Evolutionary conservation across 192 early-diverging fungal species (phyloP).

Genomic region (Umbelopsis sp.): DNA sequence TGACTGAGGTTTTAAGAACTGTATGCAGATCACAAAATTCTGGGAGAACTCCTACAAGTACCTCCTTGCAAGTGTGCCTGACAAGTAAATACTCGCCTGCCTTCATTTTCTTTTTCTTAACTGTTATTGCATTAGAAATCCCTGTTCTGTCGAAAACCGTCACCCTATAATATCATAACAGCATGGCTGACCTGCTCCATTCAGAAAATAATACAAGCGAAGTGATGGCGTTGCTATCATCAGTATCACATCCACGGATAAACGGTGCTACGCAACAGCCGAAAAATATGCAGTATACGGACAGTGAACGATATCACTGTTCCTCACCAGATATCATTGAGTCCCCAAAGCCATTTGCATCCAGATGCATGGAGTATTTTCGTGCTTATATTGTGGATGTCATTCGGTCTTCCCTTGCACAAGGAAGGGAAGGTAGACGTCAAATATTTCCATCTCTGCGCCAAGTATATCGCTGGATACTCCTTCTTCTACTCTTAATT

Average conservation of each 20-base stretch:
- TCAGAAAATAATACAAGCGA: background rate
- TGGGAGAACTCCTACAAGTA: background rate
- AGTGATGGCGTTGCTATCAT: background rate
- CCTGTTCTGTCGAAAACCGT: no score
- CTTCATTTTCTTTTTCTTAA: background rate
- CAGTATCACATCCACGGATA: background rate
- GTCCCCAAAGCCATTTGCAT: background rate
- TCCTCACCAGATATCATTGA: background rate
- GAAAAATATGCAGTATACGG: background rate
- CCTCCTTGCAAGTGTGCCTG: background rate
- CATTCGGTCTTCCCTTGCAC: background rate
- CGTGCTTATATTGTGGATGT: conserved; percentile 1
- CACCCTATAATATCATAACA: background rate
- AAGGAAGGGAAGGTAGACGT: background rate
- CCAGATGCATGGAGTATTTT: conserved; percentile 8
- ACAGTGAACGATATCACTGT: background rate
- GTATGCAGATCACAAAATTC: background rate
- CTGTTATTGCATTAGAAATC: background rate
- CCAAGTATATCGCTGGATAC: conserved; percentile 3
- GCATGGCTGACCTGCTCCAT: background rate
- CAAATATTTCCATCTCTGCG: background rate
- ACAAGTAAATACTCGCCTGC: background rate
- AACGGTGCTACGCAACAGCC: background rate
- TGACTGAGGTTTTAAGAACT: background rate
- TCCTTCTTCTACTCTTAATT: background rate